These are phyloP conservation scores for Speleostelium caveatum DNA, from an alignment of 78 protist species.

Conservation along the genomic window DNA sequence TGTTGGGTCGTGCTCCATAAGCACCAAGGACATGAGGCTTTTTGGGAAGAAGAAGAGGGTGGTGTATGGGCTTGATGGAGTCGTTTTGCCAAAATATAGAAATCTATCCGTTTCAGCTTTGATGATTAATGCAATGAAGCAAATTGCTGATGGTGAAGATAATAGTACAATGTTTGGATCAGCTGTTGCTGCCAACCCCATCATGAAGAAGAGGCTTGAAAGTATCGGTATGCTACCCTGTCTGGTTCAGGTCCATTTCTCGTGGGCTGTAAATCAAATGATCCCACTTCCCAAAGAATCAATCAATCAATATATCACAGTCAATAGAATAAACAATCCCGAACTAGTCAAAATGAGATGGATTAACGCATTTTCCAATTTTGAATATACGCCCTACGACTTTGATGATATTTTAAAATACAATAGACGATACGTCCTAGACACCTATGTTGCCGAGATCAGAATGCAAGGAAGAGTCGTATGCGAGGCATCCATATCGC, in stretches of 20 bases:
- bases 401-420: conserved; percentile 9
- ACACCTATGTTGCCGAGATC: conserved; percentile 20
- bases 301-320: too few species aligned
- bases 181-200: neutral
- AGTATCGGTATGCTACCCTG: neutral
- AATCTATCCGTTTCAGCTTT: neutral
- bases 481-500: too few species aligned
- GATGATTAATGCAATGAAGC: neutral
- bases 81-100: neutral
- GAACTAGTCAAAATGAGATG: neutral
- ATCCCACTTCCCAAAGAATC: neutral
- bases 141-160: neutral
- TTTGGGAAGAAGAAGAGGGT: neutral
- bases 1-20: conserved; percentile 4
- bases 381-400: conserved; percentile 8
- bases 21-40: neutral
- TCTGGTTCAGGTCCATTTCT: conserved; percentile 20
- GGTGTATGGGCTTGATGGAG: conserved; percentile 6
- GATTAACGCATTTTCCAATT: neutral
- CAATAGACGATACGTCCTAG: neutral
- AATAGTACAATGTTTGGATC: neutral
- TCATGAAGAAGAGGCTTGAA: neutral
- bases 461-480: neutral
- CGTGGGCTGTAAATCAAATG: conserved; percentile 2
- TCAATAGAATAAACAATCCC: neutral